Evolutionary conservation across 2,329 filamentous ascomycete species (phyloP).

Genomic region (Orbilia brochopaga): DNA sequence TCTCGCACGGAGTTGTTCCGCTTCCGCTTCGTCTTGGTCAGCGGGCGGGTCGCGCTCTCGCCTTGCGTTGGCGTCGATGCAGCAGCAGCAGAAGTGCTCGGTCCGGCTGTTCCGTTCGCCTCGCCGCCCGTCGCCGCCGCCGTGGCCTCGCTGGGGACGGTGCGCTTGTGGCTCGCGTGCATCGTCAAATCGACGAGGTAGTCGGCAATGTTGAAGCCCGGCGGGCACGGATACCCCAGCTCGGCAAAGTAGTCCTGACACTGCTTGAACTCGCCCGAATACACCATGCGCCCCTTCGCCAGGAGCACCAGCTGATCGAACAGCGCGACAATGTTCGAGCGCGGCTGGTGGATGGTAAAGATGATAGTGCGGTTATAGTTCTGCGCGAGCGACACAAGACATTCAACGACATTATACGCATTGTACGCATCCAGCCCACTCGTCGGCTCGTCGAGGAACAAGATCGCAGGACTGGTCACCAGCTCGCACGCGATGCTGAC

Average conservation of each 20-base stretch:
- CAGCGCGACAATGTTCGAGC: conserved; percentile 96
- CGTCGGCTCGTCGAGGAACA: conserved; percentile 96
- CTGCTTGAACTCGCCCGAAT: conserved; percentile 84
- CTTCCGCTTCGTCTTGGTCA: conserved; percentile 59
- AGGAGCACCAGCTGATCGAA: conserved; percentile 94
- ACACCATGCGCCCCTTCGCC: conserved; percentile 86
- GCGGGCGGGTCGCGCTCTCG: conserved; percentile 4
- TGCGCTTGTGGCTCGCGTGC: conserved; percentile 74
- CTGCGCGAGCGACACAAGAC: conserved; percentile 90
- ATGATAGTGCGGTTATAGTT: conserved; percentile 96
- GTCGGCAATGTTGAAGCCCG: conserved; percentile 98
- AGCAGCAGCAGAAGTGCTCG: conserved; percentile 68
- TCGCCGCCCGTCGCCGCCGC: conserved; percentile 60
- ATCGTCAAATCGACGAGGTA: conserved; percentile 97
- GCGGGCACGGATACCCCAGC: conserved; percentile 89
- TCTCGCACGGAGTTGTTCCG: conserved; percentile 80
- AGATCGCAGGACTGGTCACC: conserved; percentile 93
- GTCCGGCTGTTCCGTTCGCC: conserved; percentile 70
- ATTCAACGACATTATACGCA: conserved; percentile 97
- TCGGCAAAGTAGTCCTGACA: conserved; percentile 93
- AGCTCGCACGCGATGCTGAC: conserved; percentile 97
- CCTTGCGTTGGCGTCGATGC: no score
- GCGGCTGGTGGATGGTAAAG: conserved; percentile 96
- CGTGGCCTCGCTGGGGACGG: conserved; percentile 68
- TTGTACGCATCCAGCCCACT: conserved; percentile 96